A percentile compares a stretch with the other conserved stretches of the same genome.
These are phyloP conservation scores for Mortierella sp. DNA, from an alignment of 371 early-diverging fungal species.

Conservation along the genomic window DNA sequence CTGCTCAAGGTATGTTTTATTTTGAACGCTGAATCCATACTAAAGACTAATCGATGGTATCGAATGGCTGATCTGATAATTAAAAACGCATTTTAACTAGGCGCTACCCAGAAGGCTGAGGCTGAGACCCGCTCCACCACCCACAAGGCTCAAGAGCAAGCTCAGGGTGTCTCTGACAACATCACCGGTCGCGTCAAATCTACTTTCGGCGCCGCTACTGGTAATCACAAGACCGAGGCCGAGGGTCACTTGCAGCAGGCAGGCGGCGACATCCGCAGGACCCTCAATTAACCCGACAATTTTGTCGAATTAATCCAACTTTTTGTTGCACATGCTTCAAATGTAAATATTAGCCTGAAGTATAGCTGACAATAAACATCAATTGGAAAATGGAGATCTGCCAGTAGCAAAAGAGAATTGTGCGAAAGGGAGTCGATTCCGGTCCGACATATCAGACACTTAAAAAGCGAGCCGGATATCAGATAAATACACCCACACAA, in stretches of 20 bases:
- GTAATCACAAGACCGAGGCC: constrained; percentile 57
- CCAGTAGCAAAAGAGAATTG: background rate
- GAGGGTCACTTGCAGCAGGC: constrained; percentile 58
- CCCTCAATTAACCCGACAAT: constrained; percentile 11
- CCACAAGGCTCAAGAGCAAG: constrained; percentile 7
- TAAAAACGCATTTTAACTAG: constrained; percentile 5
- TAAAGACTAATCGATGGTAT: background rate
- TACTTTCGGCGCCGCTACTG: constrained; percentile 58
- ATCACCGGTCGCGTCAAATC: constrained; percentile 60
- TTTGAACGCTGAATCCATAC: too few species aligned
- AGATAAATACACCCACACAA: too few species aligned
- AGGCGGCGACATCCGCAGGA: constrained; percentile 23
- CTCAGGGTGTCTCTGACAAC: constrained; percentile 55
- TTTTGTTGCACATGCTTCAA: too few species aligned
- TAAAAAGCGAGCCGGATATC: background rate
- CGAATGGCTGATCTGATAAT: background rate
- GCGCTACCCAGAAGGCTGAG: constrained; percentile 37
- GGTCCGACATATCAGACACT: background rate
- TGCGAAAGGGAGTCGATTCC: too few species aligned
- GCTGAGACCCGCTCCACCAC: constrained; percentile 23
- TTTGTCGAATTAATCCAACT: too few species aligned
- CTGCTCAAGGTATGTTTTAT: constrained; percentile 55
- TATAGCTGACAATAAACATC: too few species aligned
- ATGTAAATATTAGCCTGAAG: too few species aligned
- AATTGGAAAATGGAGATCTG: background rate